Evolutionary conservation across 306 rosid genomes (phyloP).

Genomic region (Pyrus communis): DNA sequence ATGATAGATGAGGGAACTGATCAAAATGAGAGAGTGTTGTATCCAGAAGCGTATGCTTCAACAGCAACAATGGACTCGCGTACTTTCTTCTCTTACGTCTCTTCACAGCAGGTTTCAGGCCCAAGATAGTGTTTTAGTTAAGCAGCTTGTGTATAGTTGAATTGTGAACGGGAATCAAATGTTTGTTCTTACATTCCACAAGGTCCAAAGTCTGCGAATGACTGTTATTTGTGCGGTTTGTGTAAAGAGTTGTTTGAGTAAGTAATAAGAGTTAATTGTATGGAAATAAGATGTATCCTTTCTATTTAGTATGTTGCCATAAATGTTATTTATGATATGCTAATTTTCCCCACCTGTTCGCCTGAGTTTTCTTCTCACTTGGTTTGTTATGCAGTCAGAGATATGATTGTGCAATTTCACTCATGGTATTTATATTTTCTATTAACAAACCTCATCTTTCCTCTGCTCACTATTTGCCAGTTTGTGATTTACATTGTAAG

Average conservation of each 20-base stretch:
- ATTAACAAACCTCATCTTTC: background rate
- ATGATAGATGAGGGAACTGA: conserved; percentile 42
- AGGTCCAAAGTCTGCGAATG: background rate
- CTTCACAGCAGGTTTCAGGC: conserved; percentile 80
- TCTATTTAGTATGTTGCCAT: background rate
- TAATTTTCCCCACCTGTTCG: background rate
- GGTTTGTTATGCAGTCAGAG: background rate
- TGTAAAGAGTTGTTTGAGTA: conserved; percentile 4
- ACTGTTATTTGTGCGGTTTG: background rate
- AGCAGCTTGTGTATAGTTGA: conserved; percentile 9
- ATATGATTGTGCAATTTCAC: too few relatives aligned
- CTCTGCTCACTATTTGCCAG: background rate
- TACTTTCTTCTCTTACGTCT: conserved; percentile 42
- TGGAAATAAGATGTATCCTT: background rate
- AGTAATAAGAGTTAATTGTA: background rate
- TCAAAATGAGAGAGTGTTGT: conserved; percentile 10
- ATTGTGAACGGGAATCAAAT: conserved; percentile 4
- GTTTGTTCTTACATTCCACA: conserved; percentile 10
- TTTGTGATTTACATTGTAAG: background rate
- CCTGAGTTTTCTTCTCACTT: background rate
- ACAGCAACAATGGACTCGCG: conserved; percentile 27
- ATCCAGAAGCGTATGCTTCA: conserved; percentile 27
- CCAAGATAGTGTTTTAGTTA: conserved; percentile 52
- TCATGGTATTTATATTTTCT: too few relatives aligned
- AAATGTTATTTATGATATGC: background rate